Conservation (phyloP, 177 flowering plant species). For the Tripterygium wilfordii region DNA sequence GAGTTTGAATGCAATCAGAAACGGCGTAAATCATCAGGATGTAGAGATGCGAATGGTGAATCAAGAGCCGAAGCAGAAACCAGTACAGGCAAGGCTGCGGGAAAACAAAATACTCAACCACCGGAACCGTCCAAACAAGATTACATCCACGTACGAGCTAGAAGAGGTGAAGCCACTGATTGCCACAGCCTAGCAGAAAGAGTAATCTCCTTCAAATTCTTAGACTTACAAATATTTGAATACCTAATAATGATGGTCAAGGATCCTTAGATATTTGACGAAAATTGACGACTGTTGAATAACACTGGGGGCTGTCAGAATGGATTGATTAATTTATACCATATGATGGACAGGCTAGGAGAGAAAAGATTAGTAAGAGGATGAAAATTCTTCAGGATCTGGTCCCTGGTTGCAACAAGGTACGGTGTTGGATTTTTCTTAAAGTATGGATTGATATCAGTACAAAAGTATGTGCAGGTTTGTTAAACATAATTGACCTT, state of each 20-base stretch:
- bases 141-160: slow-evolving; percentile 93
- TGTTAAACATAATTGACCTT: neutral
- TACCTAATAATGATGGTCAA: too few relatives aligned
- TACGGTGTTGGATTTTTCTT: slow-evolving; percentile 11
- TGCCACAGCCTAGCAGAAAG: slow-evolving; percentile 97
- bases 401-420: slow-evolving; percentile 99
- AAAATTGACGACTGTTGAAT: too few relatives aligned
- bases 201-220: slow-evolving; percentile 47
- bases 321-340: too few relatives aligned
- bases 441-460: neutral
- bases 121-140: slow-evolving; percentile 74
- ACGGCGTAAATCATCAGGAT: slow-evolving; percentile 35
- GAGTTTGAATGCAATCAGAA: slow-evolving; percentile 46
- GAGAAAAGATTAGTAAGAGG: slow-evolving; percentile 97
- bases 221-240: too few relatives aligned
- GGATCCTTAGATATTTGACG: too few relatives aligned
- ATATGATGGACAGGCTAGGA: slow-evolving; percentile 65
- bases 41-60: slow-evolving; percentile 39
- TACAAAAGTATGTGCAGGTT: neutral
- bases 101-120: slow-evolving; percentile 38
- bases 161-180: slow-evolving; percentile 99
- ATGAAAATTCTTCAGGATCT: slow-evolving; percentile 94
- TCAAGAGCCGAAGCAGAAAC: slow-evolving; percentile 54
- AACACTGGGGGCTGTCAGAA: too few relatives aligned
- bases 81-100: slow-evolving; percentile 46